Base-by-base conservation (phyloP, 768 basidiomycete species). In the Leccinum broughii region DNA sequence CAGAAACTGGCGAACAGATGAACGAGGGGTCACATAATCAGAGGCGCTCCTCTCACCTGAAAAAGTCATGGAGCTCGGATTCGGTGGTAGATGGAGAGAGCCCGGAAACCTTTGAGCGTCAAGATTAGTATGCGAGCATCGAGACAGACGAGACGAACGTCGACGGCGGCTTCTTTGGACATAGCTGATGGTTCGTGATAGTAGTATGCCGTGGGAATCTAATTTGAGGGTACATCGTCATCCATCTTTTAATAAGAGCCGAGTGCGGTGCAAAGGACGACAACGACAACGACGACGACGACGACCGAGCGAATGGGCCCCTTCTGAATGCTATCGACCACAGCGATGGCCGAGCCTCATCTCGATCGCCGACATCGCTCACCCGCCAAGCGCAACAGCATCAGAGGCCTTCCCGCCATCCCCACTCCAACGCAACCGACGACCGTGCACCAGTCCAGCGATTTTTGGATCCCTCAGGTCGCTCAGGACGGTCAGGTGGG, bases 381-480 rank as follows among this genome's bases (percentile, higher is more conserved):
- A 4, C 51, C 52, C 26, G 26, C 24, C 15, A 53, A 50, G 14
- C 61, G 67, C 46, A 65, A 54, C 58, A 72, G 72, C 39, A 52
- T 73, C 41, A 65, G 72, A 63, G 73, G 69, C 11, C 69, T 73
- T 20, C 72, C 72, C n/a, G 66, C 69, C 30, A 62, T 73, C 46
- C 72, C 72, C 46, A 50, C 61, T 20, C 35, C 46, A 20, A 10
- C 64, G 15, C 26, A n/a, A 13, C 48, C 32, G 7, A n/a, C 58
- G 0, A 53, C 60, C 13, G 34, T 35, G 3, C 49, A 64, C 52
- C 56, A 51, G 28, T 80, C 82, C 17, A 85, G 81, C 65, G 90
- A 95, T 66, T 95, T 89, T 71, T 98, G 95, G 95, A 87, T 95
- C 65, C 95, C 95, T 10, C 85, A 88, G 68, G 85, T 96, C 53